phyloP scores from a whole-genome alignment of 1,284 basidiomycete genomes.

The Cystobasidium sp. region DNA sequence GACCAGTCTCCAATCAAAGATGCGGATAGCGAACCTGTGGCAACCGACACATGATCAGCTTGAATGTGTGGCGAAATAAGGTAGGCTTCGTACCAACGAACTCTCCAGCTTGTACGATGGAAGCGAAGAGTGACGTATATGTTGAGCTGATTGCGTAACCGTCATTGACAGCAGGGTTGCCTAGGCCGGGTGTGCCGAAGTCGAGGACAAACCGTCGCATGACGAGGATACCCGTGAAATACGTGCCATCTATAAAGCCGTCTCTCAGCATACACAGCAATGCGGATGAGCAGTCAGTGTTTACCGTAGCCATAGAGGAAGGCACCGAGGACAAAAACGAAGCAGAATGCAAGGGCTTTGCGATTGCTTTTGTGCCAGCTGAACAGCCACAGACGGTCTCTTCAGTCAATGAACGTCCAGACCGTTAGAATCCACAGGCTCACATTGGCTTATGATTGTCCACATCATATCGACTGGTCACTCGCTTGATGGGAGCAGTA shows the following conservation, averaged over 20 bases:
- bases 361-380: slow-evolving; percentile 52
- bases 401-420: background rate
- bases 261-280: background rate
- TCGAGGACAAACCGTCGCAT: slow-evolving; percentile 52
- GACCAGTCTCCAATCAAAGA: slow-evolving; percentile 58
- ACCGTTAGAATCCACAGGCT: background rate
- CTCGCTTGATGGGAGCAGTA: background rate
- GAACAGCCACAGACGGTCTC: background rate
- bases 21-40: slow-evolving; percentile 57
- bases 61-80: slow-evolving; percentile 46
- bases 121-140: slow-evolving; percentile 55
- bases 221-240: slow-evolving; percentile 58
- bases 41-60: background rate
- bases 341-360: slow-evolving; percentile 55
- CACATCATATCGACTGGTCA: background rate
- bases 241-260: slow-evolving; percentile 52
- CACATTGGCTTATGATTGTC: slow-evolving; percentile 9
- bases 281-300: no score
- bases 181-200: slow-evolving; percentile 43
- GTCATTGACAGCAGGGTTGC: slow-evolving; percentile 48
- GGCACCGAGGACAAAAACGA: slow-evolving; percentile 51
- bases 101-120: slow-evolving; percentile 60
- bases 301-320: slow-evolving; percentile 59
- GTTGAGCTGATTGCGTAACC: slow-evolving; percentile 50
- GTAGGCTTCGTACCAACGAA: slow-evolving; percentile 58